Percentiles rank a stretch among this genome's conserved stretches.
Conservation (phyloP, 371 early-diverging fungal species). For the Mortierella sp. region DNA sequence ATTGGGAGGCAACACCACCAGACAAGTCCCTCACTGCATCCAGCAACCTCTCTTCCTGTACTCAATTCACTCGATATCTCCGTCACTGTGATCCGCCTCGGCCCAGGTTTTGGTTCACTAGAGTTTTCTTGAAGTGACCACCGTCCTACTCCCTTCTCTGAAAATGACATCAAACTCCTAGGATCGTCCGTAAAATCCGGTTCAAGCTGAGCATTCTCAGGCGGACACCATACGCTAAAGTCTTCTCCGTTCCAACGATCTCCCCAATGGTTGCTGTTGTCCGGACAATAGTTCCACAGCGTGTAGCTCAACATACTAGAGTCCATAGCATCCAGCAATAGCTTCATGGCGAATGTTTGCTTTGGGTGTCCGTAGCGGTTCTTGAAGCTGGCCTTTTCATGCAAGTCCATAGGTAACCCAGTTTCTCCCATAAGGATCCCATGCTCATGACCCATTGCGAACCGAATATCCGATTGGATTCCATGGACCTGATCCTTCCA, state of each 20-base stretch:
- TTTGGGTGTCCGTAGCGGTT: conserved; percentile 41
- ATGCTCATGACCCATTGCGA: conserved; percentile 49
- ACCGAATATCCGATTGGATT: conserved; percentile 62
- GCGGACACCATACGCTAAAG: conserved; percentile 61
- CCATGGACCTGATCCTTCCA: conserved; percentile 69
- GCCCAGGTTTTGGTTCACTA: not conserved
- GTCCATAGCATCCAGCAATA: conserved; percentile 65
- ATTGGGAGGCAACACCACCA: conserved; percentile 50
- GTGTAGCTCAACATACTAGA: conserved; percentile 61
- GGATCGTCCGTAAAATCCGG: conserved; percentile 4
- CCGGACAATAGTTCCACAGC: conserved; percentile 86
- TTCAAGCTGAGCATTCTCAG: conserved; percentile 18
- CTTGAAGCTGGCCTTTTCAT: conserved; percentile 51
- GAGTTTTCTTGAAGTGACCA: not conserved
- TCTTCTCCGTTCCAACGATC: conserved; percentile 94
- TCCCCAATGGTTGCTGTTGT: conserved; percentile 78
- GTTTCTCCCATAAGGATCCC: conserved; percentile 72
- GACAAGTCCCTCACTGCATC: conserved; percentile 29
- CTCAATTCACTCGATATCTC: conserved; percentile 20
- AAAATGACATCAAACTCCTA: not conserved
- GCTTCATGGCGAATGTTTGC: conserved; percentile 36
- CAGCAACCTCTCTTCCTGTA: conserved; percentile 19
- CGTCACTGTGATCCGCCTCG: conserved; percentile 4
- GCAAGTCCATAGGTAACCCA: conserved; percentile 81
- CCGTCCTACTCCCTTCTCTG: not conserved